A percentile compares a stretch with the other conserved stretches of the same genome.
phyloP scores from a whole-genome alignment of 306 rosid genomes.

The Begonia loranthoides region DNA sequence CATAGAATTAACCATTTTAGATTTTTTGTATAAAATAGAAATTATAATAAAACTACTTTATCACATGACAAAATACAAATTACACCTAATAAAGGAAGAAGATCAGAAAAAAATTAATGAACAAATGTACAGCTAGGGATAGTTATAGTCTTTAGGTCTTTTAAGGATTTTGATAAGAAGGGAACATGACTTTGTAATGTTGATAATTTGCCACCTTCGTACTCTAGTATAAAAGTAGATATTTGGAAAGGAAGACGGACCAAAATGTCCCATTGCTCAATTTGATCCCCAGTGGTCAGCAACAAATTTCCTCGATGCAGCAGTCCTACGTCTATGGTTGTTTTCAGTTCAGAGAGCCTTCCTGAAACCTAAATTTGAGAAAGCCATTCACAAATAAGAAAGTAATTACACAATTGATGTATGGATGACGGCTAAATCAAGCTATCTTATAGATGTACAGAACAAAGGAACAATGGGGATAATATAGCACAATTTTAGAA shows the following conservation, averaged over 20 bases:
- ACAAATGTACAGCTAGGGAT: not conserved
- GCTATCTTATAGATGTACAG: not conserved
- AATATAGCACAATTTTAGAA: not conserved
- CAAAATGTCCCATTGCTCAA: conserved; percentile 72
- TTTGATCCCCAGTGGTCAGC: conserved; percentile 53
- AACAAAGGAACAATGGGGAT: not conserved
- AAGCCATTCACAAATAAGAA: not conserved
- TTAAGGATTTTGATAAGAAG: no score
- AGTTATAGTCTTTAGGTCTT: no score
- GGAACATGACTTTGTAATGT: no score
- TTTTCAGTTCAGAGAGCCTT: conserved; percentile 63
- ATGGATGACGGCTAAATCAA: not conserved
- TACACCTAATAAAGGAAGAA: conserved; percentile 8
- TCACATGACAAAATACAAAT: no score
- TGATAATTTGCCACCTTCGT: no score
- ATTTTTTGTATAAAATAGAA: no score
- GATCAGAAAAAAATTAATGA: conserved; percentile 6
- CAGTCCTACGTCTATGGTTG: conserved; percentile 71
- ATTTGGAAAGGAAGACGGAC: conserved; percentile 22
- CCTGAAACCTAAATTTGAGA: conserved; percentile 46
- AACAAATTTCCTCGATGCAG: conserved; percentile 58
- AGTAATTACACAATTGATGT: not conserved
- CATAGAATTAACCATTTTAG: no score
- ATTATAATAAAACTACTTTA: no score
- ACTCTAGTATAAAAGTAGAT: no score